A percentile compares a stretch with the other conserved stretches of the same genome.
Conservation (phyloP, 164 flowering plant genomes). For the Chimonanthus salicifolius region DNA sequence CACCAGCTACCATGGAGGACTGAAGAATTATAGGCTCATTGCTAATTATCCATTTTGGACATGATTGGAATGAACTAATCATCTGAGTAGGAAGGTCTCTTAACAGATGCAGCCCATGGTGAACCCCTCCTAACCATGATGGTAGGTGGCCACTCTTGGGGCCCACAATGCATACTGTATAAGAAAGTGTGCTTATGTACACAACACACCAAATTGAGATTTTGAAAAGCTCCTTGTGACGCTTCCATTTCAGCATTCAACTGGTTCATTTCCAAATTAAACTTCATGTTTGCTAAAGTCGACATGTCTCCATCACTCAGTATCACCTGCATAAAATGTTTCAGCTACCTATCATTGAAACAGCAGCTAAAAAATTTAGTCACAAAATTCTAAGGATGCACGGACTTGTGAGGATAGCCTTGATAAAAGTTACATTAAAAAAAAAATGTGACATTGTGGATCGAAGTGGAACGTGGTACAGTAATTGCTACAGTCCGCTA, state of each 20-base stretch:
- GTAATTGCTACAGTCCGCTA: too few relatives aligned
- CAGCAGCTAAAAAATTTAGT: not conserved
- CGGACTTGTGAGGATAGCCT: not conserved
- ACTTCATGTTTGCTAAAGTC: slow-evolving; percentile 70
- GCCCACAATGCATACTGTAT: not conserved
- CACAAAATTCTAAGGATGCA: not conserved
- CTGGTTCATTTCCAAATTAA: slow-evolving; percentile 67
- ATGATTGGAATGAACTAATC: not conserved
- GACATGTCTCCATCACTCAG: slow-evolving; percentile 81
- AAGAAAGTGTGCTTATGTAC: not conserved
- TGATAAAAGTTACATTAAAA: too few relatives aligned
- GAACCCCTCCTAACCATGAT: not conserved
- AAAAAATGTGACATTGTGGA: too few relatives aligned
- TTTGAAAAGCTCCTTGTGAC: slow-evolving; percentile 12
- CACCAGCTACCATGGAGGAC: not conserved
- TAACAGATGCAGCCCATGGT: not conserved
- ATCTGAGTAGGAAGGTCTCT: not conserved
- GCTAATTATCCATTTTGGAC: not conserved
- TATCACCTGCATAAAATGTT: slow-evolving; percentile 49
- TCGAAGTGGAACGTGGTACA: not conserved
- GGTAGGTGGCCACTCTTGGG: not conserved
- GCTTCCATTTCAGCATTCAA: slow-evolving; percentile 19
- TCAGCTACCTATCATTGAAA: not conserved
- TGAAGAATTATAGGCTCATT: not conserved
- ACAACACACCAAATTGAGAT: slow-evolving; percentile 30